These are phyloP conservation scores for Xerocomus nothofagi DNA, from an alignment of 1,284 basidiomycete species.

Conservation along the genomic window DNA sequence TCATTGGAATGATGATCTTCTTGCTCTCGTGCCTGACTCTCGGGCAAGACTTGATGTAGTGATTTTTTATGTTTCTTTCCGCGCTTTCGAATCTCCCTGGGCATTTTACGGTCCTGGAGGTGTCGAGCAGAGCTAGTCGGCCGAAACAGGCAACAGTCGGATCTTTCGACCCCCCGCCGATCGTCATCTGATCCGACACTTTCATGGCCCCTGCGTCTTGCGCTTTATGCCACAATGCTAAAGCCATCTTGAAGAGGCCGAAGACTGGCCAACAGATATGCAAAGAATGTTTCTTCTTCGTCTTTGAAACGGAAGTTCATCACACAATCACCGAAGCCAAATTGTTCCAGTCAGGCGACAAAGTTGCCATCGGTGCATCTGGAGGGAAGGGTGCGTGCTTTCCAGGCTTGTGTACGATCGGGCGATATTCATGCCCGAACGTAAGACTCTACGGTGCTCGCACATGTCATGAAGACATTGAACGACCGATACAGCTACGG, in stretches of 20 bases:
- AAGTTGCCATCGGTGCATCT: slow-evolving; percentile 96
- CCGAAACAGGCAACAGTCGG: slow-evolving; percentile 7
- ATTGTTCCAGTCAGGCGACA: slow-evolving; percentile 90
- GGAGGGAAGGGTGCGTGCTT: slow-evolving; percentile 85
- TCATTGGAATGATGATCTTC: slow-evolving; percentile 20
- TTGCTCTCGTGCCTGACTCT: slow-evolving; percentile 18
- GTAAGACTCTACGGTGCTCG: slow-evolving; percentile 95
- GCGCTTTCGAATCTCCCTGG: slow-evolving; percentile 72
- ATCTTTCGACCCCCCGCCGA: too few relatives aligned
- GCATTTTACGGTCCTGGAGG: slow-evolving; percentile 46
- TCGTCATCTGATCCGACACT: background rate
- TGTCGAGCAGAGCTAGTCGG: background rate
- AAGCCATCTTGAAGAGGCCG: slow-evolving; percentile 90
- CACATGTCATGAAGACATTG: slow-evolving; percentile 93
- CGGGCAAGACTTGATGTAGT: slow-evolving; percentile 23
- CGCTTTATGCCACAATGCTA: slow-evolving; percentile 71
- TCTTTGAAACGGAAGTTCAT: slow-evolving; percentile 98
- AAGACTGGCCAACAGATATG: slow-evolving; percentile 98
- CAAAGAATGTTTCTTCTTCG: slow-evolving; percentile 92
- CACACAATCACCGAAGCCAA: slow-evolving; percentile 84
- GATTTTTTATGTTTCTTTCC: slow-evolving; percentile 73
- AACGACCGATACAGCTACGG: slow-evolving; percentile 95
- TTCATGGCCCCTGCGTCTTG: slow-evolving; percentile 71
- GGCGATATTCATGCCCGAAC: slow-evolving; percentile 2
- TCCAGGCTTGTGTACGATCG: background rate